Evolutionary conservation across 805 yeast genomes (phyloP), one percentile per base, ranked within the genome.

Genomic region (Metschnikowia bowlesiae): DNA sequence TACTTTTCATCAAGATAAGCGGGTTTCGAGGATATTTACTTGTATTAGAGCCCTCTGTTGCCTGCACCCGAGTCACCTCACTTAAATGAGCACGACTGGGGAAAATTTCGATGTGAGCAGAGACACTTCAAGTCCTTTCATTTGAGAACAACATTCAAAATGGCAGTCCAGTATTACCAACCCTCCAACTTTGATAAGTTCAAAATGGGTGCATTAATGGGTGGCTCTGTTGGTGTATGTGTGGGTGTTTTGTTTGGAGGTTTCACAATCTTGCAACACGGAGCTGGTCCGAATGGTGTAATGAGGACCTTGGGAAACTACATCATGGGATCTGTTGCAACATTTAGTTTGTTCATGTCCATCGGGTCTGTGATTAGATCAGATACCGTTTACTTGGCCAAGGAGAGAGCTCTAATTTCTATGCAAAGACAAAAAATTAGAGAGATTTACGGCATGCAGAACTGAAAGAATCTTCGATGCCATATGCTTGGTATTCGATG

Each of bases 201-300:
- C 81, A 94, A 94, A 74, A 94, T 94, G 98, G 99, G 99, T 49
- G 85, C 90, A 53, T 74, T 92, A 75, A 94, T 94, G 97, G 99
- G 99, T 55, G 73, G 83, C 51, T 81, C 89, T 34, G 91, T 85
- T 34, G 99, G 99, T 57, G 94, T 90, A 8, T 94, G 95, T 63
- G 89, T 92, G 37, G 99, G 99, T 55, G 85, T 92, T 44, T 74
- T 95, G 57, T 94, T 92, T 68, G 99, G 98, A 46, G 96, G 97
- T 26, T 83, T 88, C 63, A 85, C 97, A 51, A 86, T 95, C 59
- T 68, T 89, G 57, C 91, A 90, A 50, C 84, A 87, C 58, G 99
- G 99, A 16, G 94, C 99, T n/a, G 97, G 96, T 11, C 99, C 99
- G 44, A 87, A 89, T 64, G 99, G 99, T 50, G 89, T 89, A 50